phyloP scores from a whole-genome alignment of 208 protist genomes.

The Angomonas deanei region DNA sequence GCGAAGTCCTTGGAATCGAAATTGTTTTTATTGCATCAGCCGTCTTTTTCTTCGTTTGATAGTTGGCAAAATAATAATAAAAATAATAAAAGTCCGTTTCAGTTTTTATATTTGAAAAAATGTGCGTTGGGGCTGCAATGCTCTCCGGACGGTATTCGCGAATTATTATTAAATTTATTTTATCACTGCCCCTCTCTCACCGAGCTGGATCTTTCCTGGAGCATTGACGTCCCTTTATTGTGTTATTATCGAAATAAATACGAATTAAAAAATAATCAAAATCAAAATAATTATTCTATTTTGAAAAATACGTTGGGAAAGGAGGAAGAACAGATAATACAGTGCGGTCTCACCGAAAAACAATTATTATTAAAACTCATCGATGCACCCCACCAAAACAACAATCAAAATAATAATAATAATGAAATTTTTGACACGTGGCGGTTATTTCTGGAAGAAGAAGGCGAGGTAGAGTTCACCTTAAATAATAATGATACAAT shows the following conservation, averaged over 20 bases:
- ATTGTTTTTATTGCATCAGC: not conserved
- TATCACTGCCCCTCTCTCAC: conserved; percentile 54
- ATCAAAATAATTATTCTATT: no score
- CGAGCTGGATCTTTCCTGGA: conserved; percentile 48
- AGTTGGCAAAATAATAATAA: conserved; percentile 14
- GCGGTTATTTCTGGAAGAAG: conserved; percentile 24
- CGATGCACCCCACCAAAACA: not conserved
- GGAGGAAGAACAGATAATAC: not conserved
- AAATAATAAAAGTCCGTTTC: conserved; percentile 23
- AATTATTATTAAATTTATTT: conserved; percentile 71
- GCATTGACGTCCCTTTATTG: conserved; percentile 40
- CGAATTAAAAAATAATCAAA: no score
- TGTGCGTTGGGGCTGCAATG: conserved; percentile 58
- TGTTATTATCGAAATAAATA: not conserved
- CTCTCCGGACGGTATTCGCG: conserved; percentile 49
- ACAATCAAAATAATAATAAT: not conserved
- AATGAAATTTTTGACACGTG: conserved; percentile 8
- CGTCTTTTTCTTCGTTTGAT: conserved; percentile 33
- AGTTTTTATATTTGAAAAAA: conserved; percentile 30
- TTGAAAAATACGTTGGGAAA: no score
- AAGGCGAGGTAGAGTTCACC: conserved; percentile 34
- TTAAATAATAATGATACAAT: conserved; percentile 22
- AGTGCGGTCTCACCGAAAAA: not conserved
- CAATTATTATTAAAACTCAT: not conserved
- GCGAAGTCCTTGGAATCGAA: not conserved